phyloP scores from a whole-genome alignment of 2,329 filamentous ascomycete genomes.

The Alternaria metachromatica region DNA sequence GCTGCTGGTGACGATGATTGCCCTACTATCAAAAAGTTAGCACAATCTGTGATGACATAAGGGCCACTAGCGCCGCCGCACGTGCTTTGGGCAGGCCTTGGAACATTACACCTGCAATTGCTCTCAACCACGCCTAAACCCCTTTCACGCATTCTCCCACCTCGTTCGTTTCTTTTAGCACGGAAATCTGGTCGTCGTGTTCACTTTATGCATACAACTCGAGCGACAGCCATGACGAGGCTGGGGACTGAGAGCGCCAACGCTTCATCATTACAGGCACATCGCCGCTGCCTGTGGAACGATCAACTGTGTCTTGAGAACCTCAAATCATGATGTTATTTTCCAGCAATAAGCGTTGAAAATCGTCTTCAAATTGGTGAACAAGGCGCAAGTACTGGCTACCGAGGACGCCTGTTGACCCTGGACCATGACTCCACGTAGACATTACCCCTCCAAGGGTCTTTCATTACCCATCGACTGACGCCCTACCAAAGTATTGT shows the following conservation, averaged over 20 bases:
- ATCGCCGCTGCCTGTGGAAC: neutral
- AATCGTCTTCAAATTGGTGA: neutral
- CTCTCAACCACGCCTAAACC: neutral
- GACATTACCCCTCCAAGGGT: neutral
- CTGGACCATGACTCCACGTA: neutral
- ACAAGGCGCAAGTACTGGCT: neutral
- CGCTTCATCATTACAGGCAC: neutral
- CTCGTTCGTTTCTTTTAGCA: neutral
- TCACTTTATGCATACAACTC: neutral
- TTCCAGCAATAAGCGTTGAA: neutral
- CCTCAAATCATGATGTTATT: neutral
- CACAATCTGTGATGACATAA: constrained; percentile 2
- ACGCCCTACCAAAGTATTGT: neutral
- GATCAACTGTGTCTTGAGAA: neutral
- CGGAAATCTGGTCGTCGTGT: neutral
- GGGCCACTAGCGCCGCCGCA: neutral
- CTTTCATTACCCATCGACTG: neutral
- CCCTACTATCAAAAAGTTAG: constrained; percentile 5
- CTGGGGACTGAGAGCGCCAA: neutral
- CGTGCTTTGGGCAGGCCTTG: neutral
- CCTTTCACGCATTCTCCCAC: neutral
- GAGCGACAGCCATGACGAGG: neutral
- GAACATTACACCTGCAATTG: neutral
- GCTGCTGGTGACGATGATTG: constrained; percentile 13
- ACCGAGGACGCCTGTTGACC: neutral